phyloP scores from a whole-genome alignment of 441 rosid genomes.

The Erodium chrysanthum region DNA sequence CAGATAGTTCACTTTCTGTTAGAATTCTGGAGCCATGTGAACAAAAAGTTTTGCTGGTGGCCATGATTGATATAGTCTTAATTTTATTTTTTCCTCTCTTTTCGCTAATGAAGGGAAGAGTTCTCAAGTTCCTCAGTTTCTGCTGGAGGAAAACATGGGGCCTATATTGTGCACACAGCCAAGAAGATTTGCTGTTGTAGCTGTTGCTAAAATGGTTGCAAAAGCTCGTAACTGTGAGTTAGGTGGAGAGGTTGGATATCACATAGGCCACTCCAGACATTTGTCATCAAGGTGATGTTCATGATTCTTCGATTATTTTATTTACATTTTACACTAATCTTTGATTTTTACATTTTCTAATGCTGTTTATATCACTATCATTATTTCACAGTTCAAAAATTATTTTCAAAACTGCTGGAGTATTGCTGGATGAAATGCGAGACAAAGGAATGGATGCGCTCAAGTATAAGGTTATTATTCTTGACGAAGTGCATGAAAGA shows the following conservation, averaged over 20 bases:
- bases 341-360: not conserved
- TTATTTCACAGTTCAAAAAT: conserved; percentile 56
- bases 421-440: conserved; percentile 79
- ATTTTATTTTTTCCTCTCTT: conserved; percentile 2
- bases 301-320: not conserved
- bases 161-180: conserved; percentile 88
- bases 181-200: conserved; percentile 91
- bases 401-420: conserved; percentile 94
- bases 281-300: conserved; percentile 44
- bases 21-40: not conserved
- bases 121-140: conserved; percentile 93
- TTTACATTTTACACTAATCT: not conserved
- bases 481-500: conserved; percentile 98
- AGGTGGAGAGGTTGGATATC: conserved; percentile 87
- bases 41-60: not conserved
- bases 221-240: conserved; percentile 65
- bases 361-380: not conserved
- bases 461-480: conserved; percentile 77
- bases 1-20: not conserved
- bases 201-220: conserved; percentile 93
- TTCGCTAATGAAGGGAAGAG: conserved; percentile 58
- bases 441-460: conserved; percentile 79
- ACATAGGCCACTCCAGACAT: conserved; percentile 73
- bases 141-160: conserved; percentile 54
- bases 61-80: not conserved